phyloP scores from a whole-genome alignment of 83 land plant genomes.

The Isoetes engelmannii region DNA sequence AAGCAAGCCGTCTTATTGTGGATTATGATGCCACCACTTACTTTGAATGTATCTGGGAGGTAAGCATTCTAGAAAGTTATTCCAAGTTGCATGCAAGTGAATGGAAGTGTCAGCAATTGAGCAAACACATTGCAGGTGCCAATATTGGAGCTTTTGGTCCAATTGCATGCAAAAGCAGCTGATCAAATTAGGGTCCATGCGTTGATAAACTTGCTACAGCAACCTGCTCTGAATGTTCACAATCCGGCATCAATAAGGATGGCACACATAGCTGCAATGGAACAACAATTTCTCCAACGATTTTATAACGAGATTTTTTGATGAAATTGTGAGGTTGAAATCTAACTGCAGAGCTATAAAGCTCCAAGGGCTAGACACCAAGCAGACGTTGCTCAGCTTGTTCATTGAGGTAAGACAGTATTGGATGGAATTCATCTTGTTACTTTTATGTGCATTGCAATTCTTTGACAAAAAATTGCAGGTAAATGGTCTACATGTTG shows the following conservation, averaged over 20 bases:
- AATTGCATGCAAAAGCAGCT: slow-evolving; percentile 28
- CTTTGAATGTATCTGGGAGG: slow-evolving; percentile 15
- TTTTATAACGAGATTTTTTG: slow-evolving; percentile 21
- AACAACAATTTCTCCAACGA: slow-evolving; percentile 27
- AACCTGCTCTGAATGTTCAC: slow-evolving; percentile 31
- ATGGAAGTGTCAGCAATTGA: neutral
- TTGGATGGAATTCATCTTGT: too few species aligned
- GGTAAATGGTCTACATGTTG: too few species aligned
- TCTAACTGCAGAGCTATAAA: too few species aligned
- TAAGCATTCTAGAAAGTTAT: too few species aligned
- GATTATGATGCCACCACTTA: slow-evolving; percentile 10
- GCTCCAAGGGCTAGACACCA: too few species aligned
- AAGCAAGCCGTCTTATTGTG: slow-evolving; percentile 1
- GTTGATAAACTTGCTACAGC: slow-evolving; percentile 24
- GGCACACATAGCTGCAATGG: slow-evolving; percentile 27
- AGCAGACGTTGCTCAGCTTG: too few species aligned
- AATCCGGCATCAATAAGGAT: slow-evolving; percentile 27
- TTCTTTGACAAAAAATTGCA: too few species aligned
- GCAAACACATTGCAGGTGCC: slow-evolving; percentile 26
- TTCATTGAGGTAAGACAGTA: too few species aligned
- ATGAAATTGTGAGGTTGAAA: too few species aligned
- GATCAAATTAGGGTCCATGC: slow-evolving; percentile 21
- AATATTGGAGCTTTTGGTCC: slow-evolving; percentile 32
- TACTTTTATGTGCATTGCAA: too few species aligned
- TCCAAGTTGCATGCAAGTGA: too few species aligned